Evolutionary conservation across 805 yeast species (phyloP), one percentile per base, ranked within the genome.

Genomic region (Yamadazyma endophytica): DNA sequence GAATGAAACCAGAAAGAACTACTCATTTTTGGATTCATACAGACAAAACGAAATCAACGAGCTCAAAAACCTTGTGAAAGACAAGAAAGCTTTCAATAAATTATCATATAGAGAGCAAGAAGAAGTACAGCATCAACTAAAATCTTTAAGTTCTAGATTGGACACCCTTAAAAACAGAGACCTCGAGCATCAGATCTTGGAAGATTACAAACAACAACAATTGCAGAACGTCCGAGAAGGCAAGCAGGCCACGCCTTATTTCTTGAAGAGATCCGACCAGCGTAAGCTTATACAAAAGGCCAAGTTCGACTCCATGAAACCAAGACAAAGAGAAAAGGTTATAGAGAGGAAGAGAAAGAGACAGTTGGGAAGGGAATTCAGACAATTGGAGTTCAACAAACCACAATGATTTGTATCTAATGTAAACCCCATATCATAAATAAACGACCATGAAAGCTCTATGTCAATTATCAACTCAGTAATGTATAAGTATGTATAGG

Each of bases 291-390:
- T 83, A 21, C 88, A 82, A 47, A 79, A 80, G 59, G 84, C 83
- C 55, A 82, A 80, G 56, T 84, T 80, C 55, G 89, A 83, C 29
- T 61, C 66, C 36, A 79, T 84, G 89, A 79, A 73, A 58, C 57
- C 77, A 9, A 64, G 64, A 30, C 89, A 83, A 59, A 70, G 88
- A 49, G 88, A 81, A 40, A 84, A 82, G 70, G 84, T 78, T 23
- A 75, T 84, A 76, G 92, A 83, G 61, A 77, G 90, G 62, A 88
- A 80, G 77, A 77, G 90, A 56, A 84, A 80, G 83, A 82, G 76
- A 71, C 76, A 79, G 64, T 66, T 79, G 60, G 89, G 95, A 54
- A 77, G 79, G 60, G 94, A 85, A 58, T 80, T 87, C 68, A 70
- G 67, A 46, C 66, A 64, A 44, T 57, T 65, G 51, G 70, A 66